Evolutionary conservation across 805 yeast genomes (phyloP).

Genomic region (Metschnikowia noctiluminum): DNA sequence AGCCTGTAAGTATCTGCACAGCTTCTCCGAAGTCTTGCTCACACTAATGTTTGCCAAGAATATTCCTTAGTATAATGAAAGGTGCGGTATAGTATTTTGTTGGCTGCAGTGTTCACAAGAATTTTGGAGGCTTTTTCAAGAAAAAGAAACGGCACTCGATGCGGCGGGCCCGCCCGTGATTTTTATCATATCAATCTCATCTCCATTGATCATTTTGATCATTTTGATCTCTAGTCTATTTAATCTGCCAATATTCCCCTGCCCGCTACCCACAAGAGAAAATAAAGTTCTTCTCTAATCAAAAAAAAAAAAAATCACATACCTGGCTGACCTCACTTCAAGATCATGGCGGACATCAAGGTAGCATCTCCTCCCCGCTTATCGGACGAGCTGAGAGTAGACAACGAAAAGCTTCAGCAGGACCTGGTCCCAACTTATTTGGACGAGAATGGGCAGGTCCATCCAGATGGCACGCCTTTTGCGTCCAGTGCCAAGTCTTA

Average conservation of each 20-base stretch:
- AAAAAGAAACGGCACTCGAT: background rate
- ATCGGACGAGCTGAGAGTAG: conserved; percentile 1
- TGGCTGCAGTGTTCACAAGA: background rate
- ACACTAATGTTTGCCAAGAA: too few relatives aligned
- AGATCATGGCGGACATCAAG: background rate
- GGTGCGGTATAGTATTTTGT: too few relatives aligned
- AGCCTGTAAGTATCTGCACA: too few relatives aligned
- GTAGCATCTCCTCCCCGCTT: background rate
- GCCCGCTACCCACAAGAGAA: conserved; percentile 1
- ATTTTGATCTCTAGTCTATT: conserved; percentile 2
- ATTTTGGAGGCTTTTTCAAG: background rate
- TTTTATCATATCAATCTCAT: conserved; percentile 14
- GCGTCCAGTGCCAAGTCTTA: conserved; percentile 28
- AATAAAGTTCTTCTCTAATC: too few relatives aligned
- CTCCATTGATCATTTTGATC: conserved; percentile 8
- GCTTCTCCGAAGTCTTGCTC: too few relatives aligned
- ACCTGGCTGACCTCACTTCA: background rate
- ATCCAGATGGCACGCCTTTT: conserved; percentile 1
- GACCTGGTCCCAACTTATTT: conserved; percentile 1
- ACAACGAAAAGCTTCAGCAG: background rate
- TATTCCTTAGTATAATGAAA: too few relatives aligned
- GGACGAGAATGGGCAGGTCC: background rate
- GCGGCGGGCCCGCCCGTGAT: background rate
- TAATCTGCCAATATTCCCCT: background rate
- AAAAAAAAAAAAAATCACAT: too few relatives aligned